Base-by-base conservation (phyloP, 1,284 basidiomycete species). In the Ustilago sp. region DNA sequence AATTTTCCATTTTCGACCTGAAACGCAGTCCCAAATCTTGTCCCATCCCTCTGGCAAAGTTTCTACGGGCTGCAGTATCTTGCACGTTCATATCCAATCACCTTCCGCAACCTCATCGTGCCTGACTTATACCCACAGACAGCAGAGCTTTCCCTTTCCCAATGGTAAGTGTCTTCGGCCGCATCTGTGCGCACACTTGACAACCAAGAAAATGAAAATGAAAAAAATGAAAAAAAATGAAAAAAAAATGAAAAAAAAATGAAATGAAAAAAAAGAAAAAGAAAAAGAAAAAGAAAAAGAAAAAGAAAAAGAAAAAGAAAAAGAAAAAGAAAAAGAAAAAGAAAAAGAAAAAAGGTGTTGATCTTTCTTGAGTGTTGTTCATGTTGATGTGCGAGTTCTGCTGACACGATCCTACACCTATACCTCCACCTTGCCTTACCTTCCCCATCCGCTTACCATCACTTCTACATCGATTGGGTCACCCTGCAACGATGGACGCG, bases 1-100 rank as follows among this genome's bases (percentile, higher is more conserved):
- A 28, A 28, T 28, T 28, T 28, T 28, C 23, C 23, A 28, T 28
- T 3, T 28, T 28, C 23, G 23, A 28, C 23, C 23, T 28, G 23
- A 28, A 28, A 28, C 23, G 23, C 23, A 28, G 23, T 41, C 53
- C 34, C 19, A n/a, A 23, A 31, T 13, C 11, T 32, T 50, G 48
- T 45, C n/a, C 19, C 52, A 52, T 6, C 52, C 52, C 15, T 36
- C 13, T 23, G 19, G 23, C 15, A 65, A 67, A 52, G 59, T 60
- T 67, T 66, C 35, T 28, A 28, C 28, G 28, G 31, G 35, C 66
- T 68, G 66, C 66, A 68, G 59, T 55, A 31, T 53, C 43, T 36
- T 68, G 66, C 59, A 68, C 31, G n/a, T 54, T 9, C 36, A 35
- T 28, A 9, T 36, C 9, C 17, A 15, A 35, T 48, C 41, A 11